Evolutionary conservation across 2,329 filamentous ascomycete species (phyloP).

Genomic region (Neonectria neomacrospora): DNA sequence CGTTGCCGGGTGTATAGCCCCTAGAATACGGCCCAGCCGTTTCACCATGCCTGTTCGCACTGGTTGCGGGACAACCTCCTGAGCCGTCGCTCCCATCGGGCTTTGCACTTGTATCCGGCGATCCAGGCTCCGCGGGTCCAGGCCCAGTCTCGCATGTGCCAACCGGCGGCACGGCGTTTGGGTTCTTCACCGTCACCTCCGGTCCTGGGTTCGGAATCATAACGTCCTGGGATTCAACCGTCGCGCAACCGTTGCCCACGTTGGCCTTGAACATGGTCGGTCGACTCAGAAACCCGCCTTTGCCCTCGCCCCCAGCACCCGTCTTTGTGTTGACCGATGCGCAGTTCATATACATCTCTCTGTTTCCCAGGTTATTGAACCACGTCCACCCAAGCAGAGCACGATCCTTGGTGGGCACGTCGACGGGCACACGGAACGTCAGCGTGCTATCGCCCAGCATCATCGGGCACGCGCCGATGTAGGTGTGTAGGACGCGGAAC

Average conservation of each 20-base stretch:
- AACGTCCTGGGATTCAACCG: slow-evolving; percentile 65
- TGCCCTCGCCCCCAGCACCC: slow-evolving; percentile 3
- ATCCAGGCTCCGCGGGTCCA: background rate
- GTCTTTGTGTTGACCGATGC: slow-evolving; percentile 64
- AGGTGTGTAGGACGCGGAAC: slow-evolving; percentile 63
- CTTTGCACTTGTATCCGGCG: background rate
- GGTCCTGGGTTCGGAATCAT: slow-evolving; percentile 71
- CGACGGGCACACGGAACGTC: slow-evolving; percentile 64
- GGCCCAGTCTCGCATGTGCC: slow-evolving; percentile 20
- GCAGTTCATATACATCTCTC: slow-evolving; percentile 79
- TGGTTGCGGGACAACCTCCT: background rate
- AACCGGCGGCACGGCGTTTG: slow-evolving; percentile 22
- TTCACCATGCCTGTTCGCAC: background rate
- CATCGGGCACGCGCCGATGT: slow-evolving; percentile 51
- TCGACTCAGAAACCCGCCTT: slow-evolving; percentile 50
- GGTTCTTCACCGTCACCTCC: slow-evolving; percentile 51
- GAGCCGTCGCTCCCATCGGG: background rate
- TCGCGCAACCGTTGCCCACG: slow-evolving; percentile 66
- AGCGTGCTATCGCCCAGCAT: slow-evolving; percentile 28
- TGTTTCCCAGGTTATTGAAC: slow-evolving; percentile 71
- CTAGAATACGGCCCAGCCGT: background rate
- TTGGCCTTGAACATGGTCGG: slow-evolving; percentile 77
- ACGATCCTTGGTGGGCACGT: slow-evolving; percentile 57
- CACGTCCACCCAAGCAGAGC: slow-evolving; percentile 71
- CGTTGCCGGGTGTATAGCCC: background rate